Conservation (phyloP, 192 early-diverging fungal genomes). For the Podila verticillata region DNA sequence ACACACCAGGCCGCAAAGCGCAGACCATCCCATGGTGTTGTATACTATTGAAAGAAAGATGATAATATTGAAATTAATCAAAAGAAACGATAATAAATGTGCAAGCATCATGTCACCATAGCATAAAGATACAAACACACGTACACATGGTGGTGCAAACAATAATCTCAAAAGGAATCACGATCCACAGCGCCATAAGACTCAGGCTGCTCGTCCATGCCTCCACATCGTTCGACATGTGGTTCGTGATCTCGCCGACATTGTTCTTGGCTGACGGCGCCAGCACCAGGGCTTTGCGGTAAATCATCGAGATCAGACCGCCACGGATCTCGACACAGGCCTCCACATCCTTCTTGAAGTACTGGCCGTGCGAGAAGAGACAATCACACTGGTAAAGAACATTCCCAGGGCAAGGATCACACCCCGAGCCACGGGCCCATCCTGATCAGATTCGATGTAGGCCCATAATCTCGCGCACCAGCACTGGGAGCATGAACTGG, state of each 20-base stretch:
- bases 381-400: slow-evolving; percentile 10
- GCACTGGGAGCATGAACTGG: slow-evolving; percentile 15
- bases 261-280: slow-evolving; percentile 56
- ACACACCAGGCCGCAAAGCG: slow-evolving; percentile 11
- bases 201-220: slow-evolving; percentile 9
- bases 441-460: slow-evolving; percentile 21
- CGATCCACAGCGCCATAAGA: slow-evolving; percentile 2
- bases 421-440: slow-evolving; percentile 3
- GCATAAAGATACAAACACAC: neutral
- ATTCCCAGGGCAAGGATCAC: slow-evolving; percentile 13
- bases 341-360: slow-evolving; percentile 48
- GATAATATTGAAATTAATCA: neutral
- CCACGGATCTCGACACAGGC: slow-evolving; percentile 72
- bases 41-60: slow-evolving; percentile 9
- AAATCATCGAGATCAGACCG: slow-evolving; percentile 80
- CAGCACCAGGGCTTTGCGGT: slow-evolving; percentile 80
- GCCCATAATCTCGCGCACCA: slow-evolving; percentile 20
- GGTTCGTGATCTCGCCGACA: slow-evolving; percentile 29
- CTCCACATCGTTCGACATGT: slow-evolving; percentile 40
- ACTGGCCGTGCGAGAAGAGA: neutral
- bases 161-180: slow-evolving; percentile 16
- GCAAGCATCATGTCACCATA: neutral
- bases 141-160: slow-evolving; percentile 20
- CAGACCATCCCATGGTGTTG: slow-evolving; percentile 27
- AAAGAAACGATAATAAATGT: neutral